phyloP scores from a whole-genome alignment of 1,284 basidiomycete genomes.

The Sanguinoderma infundibulare region DNA sequence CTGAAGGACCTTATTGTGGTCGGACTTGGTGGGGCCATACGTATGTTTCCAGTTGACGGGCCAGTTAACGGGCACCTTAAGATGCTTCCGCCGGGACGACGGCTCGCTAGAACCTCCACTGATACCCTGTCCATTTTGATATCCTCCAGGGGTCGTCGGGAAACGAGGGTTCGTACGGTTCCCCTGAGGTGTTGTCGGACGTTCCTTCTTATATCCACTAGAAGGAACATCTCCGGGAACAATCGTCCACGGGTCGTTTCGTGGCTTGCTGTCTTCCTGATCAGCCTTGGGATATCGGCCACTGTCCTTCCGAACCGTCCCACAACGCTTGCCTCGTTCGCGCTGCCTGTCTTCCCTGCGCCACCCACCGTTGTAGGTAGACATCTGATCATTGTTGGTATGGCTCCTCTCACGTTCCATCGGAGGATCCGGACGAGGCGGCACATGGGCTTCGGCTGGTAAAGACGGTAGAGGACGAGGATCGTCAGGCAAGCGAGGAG shows the following conservation, averaged over 20 bases:
- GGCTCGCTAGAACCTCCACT: too few species aligned
- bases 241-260: slow-evolving; percentile 48
- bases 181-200: slow-evolving; percentile 39
- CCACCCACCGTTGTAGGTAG: slow-evolving; percentile 31
- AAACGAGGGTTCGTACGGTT: slow-evolving; percentile 17
- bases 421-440: slow-evolving; percentile 50
- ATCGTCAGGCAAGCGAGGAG: slow-evolving; percentile 21
- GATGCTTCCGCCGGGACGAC: slow-evolving; percentile 25
- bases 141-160: slow-evolving; percentile 11
- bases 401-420: slow-evolving; percentile 53
- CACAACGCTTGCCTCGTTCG: slow-evolving; percentile 16
- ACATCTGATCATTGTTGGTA: slow-evolving; percentile 37
- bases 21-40: slow-evolving; percentile 29
- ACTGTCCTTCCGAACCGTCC: slow-evolving; percentile 12
- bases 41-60: slow-evolving; percentile 56
- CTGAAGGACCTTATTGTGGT: slow-evolving; percentile 22
- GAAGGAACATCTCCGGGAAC: slow-evolving; percentile 39
- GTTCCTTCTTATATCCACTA: slow-evolving; percentile 33
- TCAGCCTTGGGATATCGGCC: slow-evolving; percentile 18
- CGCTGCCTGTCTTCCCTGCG: slow-evolving; percentile 35
- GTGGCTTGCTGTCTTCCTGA: slow-evolving; percentile 22
- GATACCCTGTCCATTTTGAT: slow-evolving; percentile 40
- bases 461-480: slow-evolving; percentile 33
- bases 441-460: slow-evolving; percentile 45
- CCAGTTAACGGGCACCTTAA: slow-evolving; percentile 48